phyloP scores from a whole-genome alignment of 1,284 basidiomycete species.

The Sporisorium reilianum region DNA sequence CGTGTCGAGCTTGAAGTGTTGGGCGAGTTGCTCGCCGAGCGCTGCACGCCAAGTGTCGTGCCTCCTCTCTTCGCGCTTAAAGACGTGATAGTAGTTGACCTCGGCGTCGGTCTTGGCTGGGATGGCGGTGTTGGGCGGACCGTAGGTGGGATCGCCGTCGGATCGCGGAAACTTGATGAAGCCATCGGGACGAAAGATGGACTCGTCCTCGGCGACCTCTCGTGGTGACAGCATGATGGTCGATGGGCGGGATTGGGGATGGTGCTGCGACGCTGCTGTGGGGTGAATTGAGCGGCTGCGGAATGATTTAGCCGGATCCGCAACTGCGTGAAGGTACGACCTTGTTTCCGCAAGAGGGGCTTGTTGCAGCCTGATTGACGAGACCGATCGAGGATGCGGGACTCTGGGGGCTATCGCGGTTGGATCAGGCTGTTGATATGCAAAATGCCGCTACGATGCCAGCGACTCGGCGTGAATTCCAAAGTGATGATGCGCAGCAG shows the following conservation, averaged over 20 bases:
- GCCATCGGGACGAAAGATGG: slow-evolving; percentile 54
- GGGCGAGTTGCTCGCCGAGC: slow-evolving; percentile 41
- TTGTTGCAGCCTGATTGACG: neutral
- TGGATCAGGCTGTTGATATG: neutral
- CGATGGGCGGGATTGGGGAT: neutral
- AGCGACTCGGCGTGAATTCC: neutral
- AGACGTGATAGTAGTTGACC: slow-evolving; percentile 56
- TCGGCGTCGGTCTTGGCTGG: slow-evolving; percentile 43
- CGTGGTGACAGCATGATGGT: slow-evolving; percentile 22
- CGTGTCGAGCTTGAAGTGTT: slow-evolving; percentile 30
- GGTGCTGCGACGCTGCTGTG: neutral
- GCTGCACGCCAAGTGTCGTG: slow-evolving; percentile 36
- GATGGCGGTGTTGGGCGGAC: slow-evolving; percentile 37
- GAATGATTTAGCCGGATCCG: neutral
- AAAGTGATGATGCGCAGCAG: neutral
- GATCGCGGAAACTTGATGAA: slow-evolving; percentile 53
- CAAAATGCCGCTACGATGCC: neutral
- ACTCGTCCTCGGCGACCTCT: slow-evolving; percentile 43
- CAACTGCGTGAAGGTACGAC: neutral
- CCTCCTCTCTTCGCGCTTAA: slow-evolving; percentile 34
- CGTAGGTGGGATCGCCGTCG: slow-evolving; percentile 52
- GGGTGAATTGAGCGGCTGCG: neutral
- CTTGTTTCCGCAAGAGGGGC: neutral
- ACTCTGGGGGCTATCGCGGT: neutral
- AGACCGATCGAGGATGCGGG: neutral